Evolutionary conservation across 345 rosid species (phyloP), one percentile per base, ranked within the genome.

Genomic region (Eucalyptus brandiana): DNA sequence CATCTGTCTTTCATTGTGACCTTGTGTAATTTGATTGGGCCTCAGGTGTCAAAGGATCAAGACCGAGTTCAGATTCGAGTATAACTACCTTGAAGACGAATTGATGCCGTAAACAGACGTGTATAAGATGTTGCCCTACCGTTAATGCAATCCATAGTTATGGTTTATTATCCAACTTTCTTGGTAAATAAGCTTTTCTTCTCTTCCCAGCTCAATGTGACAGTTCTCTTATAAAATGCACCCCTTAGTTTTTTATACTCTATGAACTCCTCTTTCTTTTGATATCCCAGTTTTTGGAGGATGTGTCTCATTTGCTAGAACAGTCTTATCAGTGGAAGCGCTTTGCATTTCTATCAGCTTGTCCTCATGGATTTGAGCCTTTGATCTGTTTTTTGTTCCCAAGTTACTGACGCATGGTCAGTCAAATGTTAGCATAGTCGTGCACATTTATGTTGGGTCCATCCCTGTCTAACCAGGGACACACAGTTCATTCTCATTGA

Each of bases 21-120:
- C 47, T 76, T 76, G 30, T 5, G 42, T 42, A 40, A 76, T 40
- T 76, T 40, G 47, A 37, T 76, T 76, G 47, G 85, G 47, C 44
- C 85, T 76, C 97, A 98, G 99, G 99, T 95, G 98, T 87, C 99
- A 98, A 86, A 94, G 99, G 91, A 97, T 97, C 93, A 97, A 97
- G 93, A 96, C 97, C 0, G 99, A 97, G 92, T 97, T 97, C 94
- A 95, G 96, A 28, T 97, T 98, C 49, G 98, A 98, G 91, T 98
- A 98, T 88, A 96, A 95, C 89, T 95, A 94, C 90, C 98, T 98
- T 80, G 99, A 97, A 94, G 99, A 98, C 54, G 99, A 98, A 60
- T 96, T 96, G 51, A 92, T 92, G 60, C 93, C 91, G 53, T 95
- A 93, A 58, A 30, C 53, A 76, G 85, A 40, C 5, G 32, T 76